These are phyloP conservation scores for Limnanthes douglasii DNA, from an alignment of 345 rosid species.

Conservation along the genomic window DNA sequence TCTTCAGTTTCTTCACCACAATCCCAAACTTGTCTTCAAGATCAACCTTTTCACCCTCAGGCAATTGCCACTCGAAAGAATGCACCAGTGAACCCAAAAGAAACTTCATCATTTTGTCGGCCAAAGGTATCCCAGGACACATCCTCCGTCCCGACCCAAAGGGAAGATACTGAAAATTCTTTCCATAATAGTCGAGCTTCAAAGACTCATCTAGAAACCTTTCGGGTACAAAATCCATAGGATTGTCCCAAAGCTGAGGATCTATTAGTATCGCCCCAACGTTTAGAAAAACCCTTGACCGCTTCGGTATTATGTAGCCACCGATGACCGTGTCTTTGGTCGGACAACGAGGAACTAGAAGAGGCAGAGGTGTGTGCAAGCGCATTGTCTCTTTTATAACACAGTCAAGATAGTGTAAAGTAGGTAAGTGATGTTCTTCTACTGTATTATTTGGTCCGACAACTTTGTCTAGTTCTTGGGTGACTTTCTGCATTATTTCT, in stretches of 20 bases:
- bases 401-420: slow-evolving; percentile 10
- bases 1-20: background rate
- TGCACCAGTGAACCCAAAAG: slow-evolving; percentile 16
- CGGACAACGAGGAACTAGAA: slow-evolving; percentile 11
- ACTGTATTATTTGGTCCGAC: slow-evolving; percentile 8
- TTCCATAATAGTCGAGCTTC: slow-evolving; percentile 15
- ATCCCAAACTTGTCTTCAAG: background rate
- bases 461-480: slow-evolving; percentile 10
- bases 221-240: slow-evolving; percentile 17
- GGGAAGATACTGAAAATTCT: slow-evolving; percentile 16
- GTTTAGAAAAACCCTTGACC: slow-evolving; percentile 15
- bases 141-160: slow-evolving; percentile 34
- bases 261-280: slow-evolving; percentile 20
- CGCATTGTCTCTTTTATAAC: slow-evolving; percentile 19
- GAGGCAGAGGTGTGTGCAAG: slow-evolving; percentile 16
- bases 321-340: slow-evolving; percentile 3
- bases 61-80: slow-evolving; percentile 21
- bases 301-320: slow-evolving; percentile 15
- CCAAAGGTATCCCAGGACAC: slow-evolving; percentile 22
- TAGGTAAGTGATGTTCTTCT: slow-evolving; percentile 15
- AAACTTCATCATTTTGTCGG: slow-evolving; percentile 20
- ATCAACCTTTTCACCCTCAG: slow-evolving; percentile 5
- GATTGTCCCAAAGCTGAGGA: slow-evolving; percentile 20
- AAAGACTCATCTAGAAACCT: slow-evolving; percentile 9
- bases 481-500: slow-evolving; percentile 6